Base-by-base conservation (phyloP, 139 green algal species). In the Nannochloris sp. region DNA sequence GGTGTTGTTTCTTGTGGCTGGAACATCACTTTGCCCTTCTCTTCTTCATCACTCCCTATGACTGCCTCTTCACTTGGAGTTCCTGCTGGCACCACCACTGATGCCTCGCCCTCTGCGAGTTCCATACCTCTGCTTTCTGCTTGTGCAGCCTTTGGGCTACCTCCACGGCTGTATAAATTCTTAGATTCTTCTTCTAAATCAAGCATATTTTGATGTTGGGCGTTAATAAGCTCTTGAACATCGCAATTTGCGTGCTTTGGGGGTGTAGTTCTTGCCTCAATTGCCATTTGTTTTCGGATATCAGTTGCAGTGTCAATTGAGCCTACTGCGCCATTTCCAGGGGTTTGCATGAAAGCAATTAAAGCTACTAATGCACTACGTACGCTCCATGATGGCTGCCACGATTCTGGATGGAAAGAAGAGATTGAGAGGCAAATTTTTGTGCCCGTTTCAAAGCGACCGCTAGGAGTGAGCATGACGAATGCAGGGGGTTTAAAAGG, bases 401-500 rank as follows among this genome's bases (percentile, higher is more conserved):
- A 99, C 19, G 66, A 74, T 80, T 99, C 94, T 6, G 94, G 94
- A 70, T 99, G 95, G 70, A 97, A 85, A 1, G 75, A 85, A 27
- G 90, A 96, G 64, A 99, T 98, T 64, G 84, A 95, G 8, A 98
- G 74, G 75, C 93, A 98, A 54, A 99, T 96, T 73, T 89, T 90
- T 25, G 68, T 76, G 19, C 72, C 70, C 2, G 80, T 87, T 68
- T 97, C 89, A 72, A 97, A 99, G 15, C 95, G 75, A 2, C 95
- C 95, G 48, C 79, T 95, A 19, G 90, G 88, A 10, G 91, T 93
- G 29, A 97, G 81, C 80, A 99, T 89, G 54, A 92, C 79, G 76
- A 99, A 99, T 0, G 83, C 80, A 3, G 95, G 95, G 9, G 95
- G 95, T 70, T 97, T 97, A 78, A 99, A 97, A 1, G 95, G 95